Percentiles rank a stretch among this genome's conserved stretches.
phyloP scores from a whole-genome alignment of 140 eudicot genomes.

The Ambrosia hybrid region DNA sequence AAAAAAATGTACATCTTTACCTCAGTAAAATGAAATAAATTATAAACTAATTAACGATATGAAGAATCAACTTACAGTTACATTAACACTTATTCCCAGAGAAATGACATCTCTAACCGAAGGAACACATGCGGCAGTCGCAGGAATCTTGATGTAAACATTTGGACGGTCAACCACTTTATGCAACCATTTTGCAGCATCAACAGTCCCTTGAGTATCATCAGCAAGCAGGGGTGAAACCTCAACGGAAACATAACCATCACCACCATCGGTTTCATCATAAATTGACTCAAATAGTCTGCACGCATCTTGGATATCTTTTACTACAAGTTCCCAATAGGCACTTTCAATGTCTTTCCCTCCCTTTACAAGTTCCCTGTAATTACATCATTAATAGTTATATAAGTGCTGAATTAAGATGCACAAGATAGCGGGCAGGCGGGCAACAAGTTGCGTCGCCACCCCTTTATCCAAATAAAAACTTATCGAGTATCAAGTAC shows the following conservation, averaged over 20 bases:
- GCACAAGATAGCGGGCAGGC: too few relatives aligned
- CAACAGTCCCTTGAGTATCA: conserved; percentile 82
- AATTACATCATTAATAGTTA: neutral
- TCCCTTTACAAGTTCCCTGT: conserved; percentile 87
- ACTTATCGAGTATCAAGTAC: neutral
- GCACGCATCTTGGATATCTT: conserved; percentile 99
- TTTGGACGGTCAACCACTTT: conserved; percentile 78
- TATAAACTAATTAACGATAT: conserved; percentile 16
- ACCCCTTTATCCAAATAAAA: neutral
- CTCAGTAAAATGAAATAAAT: neutral
- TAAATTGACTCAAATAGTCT: conserved; percentile 86
- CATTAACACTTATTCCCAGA: conserved; percentile 89
- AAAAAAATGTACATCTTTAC: neutral
- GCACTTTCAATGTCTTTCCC: conserved; percentile 97
- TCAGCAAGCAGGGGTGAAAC: conserved; percentile 96
- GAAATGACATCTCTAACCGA: conserved; percentile 88
- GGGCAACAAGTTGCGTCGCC: too few relatives aligned
- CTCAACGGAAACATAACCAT: conserved; percentile 98
- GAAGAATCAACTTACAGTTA: conserved; percentile 64
- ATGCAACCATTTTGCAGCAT: conserved; percentile 94
- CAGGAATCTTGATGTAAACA: conserved; percentile 96
- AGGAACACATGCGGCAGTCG: conserved; percentile 92
- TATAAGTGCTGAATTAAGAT: too few relatives aligned
- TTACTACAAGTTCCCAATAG: conserved; percentile 96
- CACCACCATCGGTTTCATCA: conserved; percentile 83